phyloP scores from a whole-genome alignment of 1,284 basidiomycete species.

The Moesziomyces sp. region DNA sequence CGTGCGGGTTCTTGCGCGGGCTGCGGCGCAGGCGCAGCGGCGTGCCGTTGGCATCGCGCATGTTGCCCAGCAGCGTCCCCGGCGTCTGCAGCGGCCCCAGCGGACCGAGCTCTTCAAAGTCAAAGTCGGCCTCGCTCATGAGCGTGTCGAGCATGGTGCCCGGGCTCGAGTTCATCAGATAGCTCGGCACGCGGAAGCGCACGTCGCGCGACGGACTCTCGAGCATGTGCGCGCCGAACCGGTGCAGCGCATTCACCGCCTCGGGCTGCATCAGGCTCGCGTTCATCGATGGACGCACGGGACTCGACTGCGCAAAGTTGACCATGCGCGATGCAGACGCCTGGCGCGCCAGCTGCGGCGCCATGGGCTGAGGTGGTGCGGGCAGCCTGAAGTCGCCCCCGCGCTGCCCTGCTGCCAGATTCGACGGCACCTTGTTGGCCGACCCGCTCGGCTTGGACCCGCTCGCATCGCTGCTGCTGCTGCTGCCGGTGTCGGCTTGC shows the following conservation, averaged over 20 bases:
- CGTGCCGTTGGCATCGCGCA: constrained; percentile 14
- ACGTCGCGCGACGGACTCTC: constrained; percentile 42
- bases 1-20: constrained; percentile 64
- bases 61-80: constrained; percentile 28
- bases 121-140: constrained; percentile 59
- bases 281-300: constrained; percentile 43
- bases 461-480: constrained; percentile 3
- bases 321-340: constrained; percentile 7
- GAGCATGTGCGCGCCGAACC: constrained; percentile 20
- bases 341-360: constrained; percentile 15
- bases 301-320: constrained; percentile 52
- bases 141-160: constrained; percentile 61
- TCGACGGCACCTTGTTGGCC: too few species aligned
- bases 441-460: not conserved
- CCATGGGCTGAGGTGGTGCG: constrained; percentile 9
- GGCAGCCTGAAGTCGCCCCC: constrained; percentile 11
- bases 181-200: constrained; percentile 54
- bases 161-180: constrained; percentile 62
- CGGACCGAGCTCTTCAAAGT: constrained; percentile 53
- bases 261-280: constrained; percentile 36
- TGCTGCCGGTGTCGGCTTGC: constrained; percentile 8
- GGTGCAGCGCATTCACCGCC: constrained; percentile 12
- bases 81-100: constrained; percentile 41
- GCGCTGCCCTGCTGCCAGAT: not conserved
- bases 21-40: constrained; percentile 53